Base-by-base conservation (phyloP, 1,139 yeast species). In the Nakaseomyces bracarensis region DNA sequence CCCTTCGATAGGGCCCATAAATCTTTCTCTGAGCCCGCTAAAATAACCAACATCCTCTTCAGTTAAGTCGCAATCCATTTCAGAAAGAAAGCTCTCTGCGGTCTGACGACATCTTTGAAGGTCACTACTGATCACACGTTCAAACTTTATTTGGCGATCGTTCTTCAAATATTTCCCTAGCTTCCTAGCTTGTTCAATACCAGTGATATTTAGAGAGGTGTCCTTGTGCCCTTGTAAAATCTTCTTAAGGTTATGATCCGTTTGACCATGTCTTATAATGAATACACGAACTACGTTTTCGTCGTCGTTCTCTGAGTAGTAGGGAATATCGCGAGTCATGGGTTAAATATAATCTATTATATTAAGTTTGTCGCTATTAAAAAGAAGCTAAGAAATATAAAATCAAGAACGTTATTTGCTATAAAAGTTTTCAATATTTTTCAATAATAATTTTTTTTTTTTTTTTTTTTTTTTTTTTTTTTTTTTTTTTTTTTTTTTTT, bases 1-100 rank as follows among this genome's bases (percentile, higher is more conserved):
- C 2, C 95, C 95, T 58, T 87, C 86, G 19, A 79, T 73, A 11
- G 67, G 71, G 1, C 96, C 96, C 95, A 87, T 84, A 44, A 67
- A 62, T 38, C 96, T 67, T 57, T 87, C 96, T 46, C 96, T 70
- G 36, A 84, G 66, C 22, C 70, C 70, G 5, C 49, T 29, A 7
- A 57, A 56, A 21, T 45, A 53, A 15, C 49, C 45, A 8, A 47
- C 45, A 10, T 43, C 44, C 2, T 36, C 43, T 14, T 50, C 43
- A 3, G 19, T 7, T 1, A 33, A n/a, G 4, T 21, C 26, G 11
- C 36, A 33, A 33, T 33, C 26, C 36, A 33, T 33, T 11, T 41
- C 47, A 49, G 72, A 70, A 16, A 20, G 23, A 19, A 37, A 26
- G 4, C 19, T 26, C 1, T 59, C 51, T n/a, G 72, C 52, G 0